Conservation (phyloP, 2,329 filamentous ascomycete species). For the Fusarium subglutinans region DNA sequence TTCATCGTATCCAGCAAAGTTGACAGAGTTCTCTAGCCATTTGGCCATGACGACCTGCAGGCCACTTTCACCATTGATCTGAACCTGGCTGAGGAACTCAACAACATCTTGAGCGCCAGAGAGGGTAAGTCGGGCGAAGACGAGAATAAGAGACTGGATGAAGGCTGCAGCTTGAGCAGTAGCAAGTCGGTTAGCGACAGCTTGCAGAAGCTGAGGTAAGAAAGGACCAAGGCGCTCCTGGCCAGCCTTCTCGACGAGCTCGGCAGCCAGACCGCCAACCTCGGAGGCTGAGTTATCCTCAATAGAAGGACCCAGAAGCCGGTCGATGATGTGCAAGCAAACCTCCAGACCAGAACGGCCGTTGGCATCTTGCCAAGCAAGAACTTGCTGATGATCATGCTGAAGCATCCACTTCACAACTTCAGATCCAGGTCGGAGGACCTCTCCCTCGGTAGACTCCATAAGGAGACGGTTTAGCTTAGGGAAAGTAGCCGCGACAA, state of each 20-base stretch:
- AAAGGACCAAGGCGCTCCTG: conserved; percentile 91
- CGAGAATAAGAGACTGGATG: conserved; percentile 94
- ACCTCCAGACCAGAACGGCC: conserved; percentile 88
- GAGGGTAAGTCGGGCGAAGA: conserved; percentile 90
- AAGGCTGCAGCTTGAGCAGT: conserved; percentile 87
- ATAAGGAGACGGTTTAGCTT: conserved; percentile 87
- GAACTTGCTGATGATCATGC: conserved; percentile 89
- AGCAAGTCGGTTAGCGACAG: conserved; percentile 85
- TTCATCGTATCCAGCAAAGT: conserved; percentile 97
- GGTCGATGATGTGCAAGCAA: conserved; percentile 90
- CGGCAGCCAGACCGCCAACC: conserved; percentile 91
- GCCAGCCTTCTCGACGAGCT: conserved; percentile 94
- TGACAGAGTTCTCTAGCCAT: conserved; percentile 97
- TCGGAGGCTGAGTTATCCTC: conserved; percentile 96
- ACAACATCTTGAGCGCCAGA: conserved; percentile 89
- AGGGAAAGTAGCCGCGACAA: conserved; percentile 85
- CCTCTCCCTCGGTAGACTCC: conserved; percentile 84
- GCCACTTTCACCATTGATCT: conserved; percentile 83
- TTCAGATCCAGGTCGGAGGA: conserved; percentile 86
- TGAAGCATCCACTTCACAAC: conserved; percentile 88
- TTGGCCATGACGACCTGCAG: conserved; percentile 89
- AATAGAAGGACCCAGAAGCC: conserved; percentile 82
- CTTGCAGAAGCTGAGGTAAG: conserved; percentile 85
- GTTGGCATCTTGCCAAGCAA: conserved; percentile 83
- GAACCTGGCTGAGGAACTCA: conserved; percentile 86